Evolutionary conservation across 2,329 filamentous ascomycete genomes (phyloP), one percentile per base, ranked within the genome.

Genomic region (Paraphaeosphaeria sporulosa): DNA sequence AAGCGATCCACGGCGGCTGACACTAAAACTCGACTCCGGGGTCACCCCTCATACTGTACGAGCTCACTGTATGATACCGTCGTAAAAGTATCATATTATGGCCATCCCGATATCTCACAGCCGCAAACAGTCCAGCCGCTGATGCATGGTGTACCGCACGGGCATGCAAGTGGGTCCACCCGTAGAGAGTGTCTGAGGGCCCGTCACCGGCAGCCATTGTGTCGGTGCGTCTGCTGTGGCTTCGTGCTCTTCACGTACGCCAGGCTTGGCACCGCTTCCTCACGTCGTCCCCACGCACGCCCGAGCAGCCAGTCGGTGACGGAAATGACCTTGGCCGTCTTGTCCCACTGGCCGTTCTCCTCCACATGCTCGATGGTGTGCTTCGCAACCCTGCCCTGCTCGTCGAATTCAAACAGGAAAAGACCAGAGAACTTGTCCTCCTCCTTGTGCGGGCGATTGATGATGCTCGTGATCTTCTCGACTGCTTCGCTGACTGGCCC

Each of bases 331-430:
- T 90, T 92, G 23, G 92, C 90, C 27, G 91, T 93, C 64, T 87
- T 88, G 70, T 97, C 94, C 88, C 90, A 96, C 61, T 92, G 88
- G 42, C 90, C 87, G 17, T 90, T 89, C 71, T 95, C 90, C 70
- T 97, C 91, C 1, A 92, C 91, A 79, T 96, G 92, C 79, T 99
- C 95, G 71, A 99, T 98, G 0, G 92, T 96, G 77, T 98, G 95
- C 67, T 88, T 93, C 50, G 91, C 79, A 38, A 99, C 88, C 64
- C 93, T 85, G 1, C 95, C 95, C 70, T 96, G 86, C 49, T 88
- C 84, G 73, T 98, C 95, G 75, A 99, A 99, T 66, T 96, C 92
- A 76, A 99, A 99, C 60, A 97, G 90, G 78, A 98, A 99, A 12
- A 98, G 79, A 0, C 95, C 95, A 1, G 89, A 92, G 69, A 98